Evolutionary conservation across 2,329 filamentous ascomycete species (phyloP).

Genomic region (Immersiporthe knoxdaviesiana): DNA sequence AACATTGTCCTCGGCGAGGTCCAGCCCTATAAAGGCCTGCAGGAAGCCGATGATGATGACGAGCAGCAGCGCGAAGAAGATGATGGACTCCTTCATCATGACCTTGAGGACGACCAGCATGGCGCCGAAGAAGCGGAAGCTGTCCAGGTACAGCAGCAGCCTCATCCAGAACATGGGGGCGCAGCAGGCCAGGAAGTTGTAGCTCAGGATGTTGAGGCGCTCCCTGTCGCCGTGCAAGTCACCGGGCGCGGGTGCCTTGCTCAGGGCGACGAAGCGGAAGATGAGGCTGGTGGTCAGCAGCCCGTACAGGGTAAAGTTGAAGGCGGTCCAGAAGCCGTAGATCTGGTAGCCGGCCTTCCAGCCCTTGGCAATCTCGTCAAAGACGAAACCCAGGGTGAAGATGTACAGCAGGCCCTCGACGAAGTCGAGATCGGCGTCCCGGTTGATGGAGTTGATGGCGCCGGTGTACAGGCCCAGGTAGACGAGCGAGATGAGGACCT

Average conservation of each 20-base stretch:
- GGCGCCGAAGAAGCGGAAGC: constrained; percentile 92
- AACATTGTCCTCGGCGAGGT: constrained; percentile 75
- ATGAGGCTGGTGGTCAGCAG: constrained; percentile 79
- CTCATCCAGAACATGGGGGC: constrained; percentile 98
- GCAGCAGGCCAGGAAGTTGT: constrained; percentile 91
- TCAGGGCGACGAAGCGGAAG: constrained; percentile 77
- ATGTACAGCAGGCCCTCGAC: constrained; percentile 85
- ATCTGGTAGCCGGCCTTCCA: constrained; percentile 94
- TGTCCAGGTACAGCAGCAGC: constrained; percentile 89
- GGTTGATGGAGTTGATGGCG: constrained; percentile 94
- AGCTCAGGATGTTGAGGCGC: constrained; percentile 78
- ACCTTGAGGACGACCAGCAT: constrained; percentile 97
- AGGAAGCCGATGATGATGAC: constrained; percentile 87
- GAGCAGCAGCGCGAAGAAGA: constrained; percentile 90
- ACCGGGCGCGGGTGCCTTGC: constrained; percentile 50
- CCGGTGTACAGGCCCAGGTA: constrained; percentile 86
- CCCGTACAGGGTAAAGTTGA: constrained; percentile 83
- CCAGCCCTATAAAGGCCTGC: constrained; percentile 91
- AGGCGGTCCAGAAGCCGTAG: constrained; percentile 94
- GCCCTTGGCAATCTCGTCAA: constrained; percentile 84
- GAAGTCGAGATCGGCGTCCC: constrained; percentile 77
- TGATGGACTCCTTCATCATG: constrained; percentile 92
- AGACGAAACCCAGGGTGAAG: constrained; percentile 89
- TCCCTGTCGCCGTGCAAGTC: constrained; percentile 50
- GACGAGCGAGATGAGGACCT: constrained; percentile 81